phyloP scores from a whole-genome alignment of 176 grass and related monocot species.

The Coix lacrymajobi region DNA sequence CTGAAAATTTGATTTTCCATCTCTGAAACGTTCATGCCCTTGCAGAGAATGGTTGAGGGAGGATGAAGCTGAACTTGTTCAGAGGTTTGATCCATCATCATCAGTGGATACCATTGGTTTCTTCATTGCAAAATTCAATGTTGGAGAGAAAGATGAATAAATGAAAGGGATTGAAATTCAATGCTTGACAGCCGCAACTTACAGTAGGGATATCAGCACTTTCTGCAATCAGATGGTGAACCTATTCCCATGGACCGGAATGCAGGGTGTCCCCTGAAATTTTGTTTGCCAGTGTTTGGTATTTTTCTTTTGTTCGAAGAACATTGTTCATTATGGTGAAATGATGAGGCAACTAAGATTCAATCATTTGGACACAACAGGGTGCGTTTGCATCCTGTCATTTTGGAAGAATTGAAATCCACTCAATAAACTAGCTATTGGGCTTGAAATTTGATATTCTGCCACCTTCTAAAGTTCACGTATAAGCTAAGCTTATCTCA shows the following conservation, averaged over 20 bases:
- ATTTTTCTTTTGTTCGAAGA: not conserved
- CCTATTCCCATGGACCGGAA: not conserved
- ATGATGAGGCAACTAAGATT: not conserved
- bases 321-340: not conserved
- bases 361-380: not conserved
- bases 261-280: not conserved
- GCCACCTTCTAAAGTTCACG: too few relatives aligned
- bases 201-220: not conserved
- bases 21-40: not conserved
- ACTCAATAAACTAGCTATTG: too few relatives aligned
- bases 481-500: too few relatives aligned
- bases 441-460: too few relatives aligned
- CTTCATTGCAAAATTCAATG: conserved; percentile 86
- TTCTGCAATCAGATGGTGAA: not conserved
- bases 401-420: too few relatives aligned
- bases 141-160: conserved; percentile 46
- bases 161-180: not conserved
- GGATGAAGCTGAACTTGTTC: conserved; percentile 79
- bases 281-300: not conserved
- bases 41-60: conserved; percentile 78
- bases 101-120: conserved; percentile 87
- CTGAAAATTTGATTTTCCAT: not conserved
- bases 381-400: too few relatives aligned
- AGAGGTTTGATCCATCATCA: conserved; percentile 94
- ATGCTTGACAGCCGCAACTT: not conserved